Evolutionary conservation across 805 yeast genomes (phyloP).

Genomic region (Cyberlindnera veronae): DNA sequence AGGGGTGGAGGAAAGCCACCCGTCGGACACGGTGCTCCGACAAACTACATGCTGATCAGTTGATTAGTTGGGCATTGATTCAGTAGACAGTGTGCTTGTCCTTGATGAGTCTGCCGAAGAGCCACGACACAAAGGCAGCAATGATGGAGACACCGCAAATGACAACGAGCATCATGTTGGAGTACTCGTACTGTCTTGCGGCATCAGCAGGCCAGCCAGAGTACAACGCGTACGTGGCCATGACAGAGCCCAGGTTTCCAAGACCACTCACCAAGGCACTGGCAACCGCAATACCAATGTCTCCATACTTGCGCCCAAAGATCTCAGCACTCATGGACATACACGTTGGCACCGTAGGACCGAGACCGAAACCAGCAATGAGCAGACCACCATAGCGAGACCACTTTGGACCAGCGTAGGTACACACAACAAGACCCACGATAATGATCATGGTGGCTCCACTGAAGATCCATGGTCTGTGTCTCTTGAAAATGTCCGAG

Average conservation of each 20-base stretch:
- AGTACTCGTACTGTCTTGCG: conserved; percentile 55
- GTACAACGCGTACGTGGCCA: conserved; percentile 82
- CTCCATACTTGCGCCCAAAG: conserved; percentile 68
- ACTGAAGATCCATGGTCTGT: conserved; percentile 61
- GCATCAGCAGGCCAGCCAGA: conserved; percentile 83
- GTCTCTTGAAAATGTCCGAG: conserved; percentile 62
- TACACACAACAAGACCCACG: conserved; percentile 69
- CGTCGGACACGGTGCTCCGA: no score
- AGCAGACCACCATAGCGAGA: conserved; percentile 74
- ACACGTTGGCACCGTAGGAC: conserved; percentile 86
- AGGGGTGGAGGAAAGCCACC: no score
- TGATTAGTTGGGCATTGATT: neutral
- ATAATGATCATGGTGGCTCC: conserved; percentile 65
- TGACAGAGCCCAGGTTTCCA: conserved; percentile 83
- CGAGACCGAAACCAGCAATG: conserved; percentile 82
- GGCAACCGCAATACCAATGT: conserved; percentile 79
- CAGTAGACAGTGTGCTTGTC: conserved; percentile 15
- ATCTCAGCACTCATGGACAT: conserved; percentile 84
- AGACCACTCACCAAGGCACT: conserved; percentile 82
- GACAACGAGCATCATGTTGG: conserved; percentile 81
- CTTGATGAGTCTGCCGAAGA: conserved; percentile 17
- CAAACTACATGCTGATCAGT: conserved; percentile 1
- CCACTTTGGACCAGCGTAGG: conserved; percentile 75
- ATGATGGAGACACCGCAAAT: conserved; percentile 74
- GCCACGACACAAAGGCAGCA: conserved; percentile 32